phyloP scores from a whole-genome alignment of 1,139 yeast genomes.

The Nakaseomyces glabratus region DNA sequence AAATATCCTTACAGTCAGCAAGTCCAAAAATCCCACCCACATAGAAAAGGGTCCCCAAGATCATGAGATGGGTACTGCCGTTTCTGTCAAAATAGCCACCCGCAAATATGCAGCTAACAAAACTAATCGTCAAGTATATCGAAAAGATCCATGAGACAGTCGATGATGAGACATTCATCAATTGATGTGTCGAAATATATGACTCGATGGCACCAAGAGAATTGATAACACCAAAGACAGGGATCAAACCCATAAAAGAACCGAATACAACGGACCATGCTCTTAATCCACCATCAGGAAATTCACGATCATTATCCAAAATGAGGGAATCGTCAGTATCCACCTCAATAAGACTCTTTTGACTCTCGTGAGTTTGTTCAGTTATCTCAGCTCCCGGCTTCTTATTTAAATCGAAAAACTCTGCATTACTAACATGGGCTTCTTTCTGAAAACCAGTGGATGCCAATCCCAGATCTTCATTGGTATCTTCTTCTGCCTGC shows the following conservation, averaged over 20 bases:
- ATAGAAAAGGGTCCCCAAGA: conserved; percentile 38
- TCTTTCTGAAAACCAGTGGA: conserved; percentile 4
- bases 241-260: conserved; percentile 52
- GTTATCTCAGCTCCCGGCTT: background rate
- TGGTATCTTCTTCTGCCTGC: background rate
- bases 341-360: background rate
- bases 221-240: conserved; percentile 59
- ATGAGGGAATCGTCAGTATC: conserved; percentile 8
- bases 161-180: conserved; percentile 40
- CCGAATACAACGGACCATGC: conserved; percentile 53
- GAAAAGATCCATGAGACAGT: conserved; percentile 67
- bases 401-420: conserved; percentile 1
- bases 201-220: conserved; percentile 65
- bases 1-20: conserved; percentile 41
- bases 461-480: background rate
- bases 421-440: conserved; percentile 1
- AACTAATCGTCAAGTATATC: conserved; percentile 48
- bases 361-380: background rate
- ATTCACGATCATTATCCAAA: conserved; percentile 17
- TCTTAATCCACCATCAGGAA: conserved; percentile 28
- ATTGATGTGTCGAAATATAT: conserved; percentile 49
- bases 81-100: conserved; percentile 46
- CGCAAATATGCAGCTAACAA: conserved; percentile 49
- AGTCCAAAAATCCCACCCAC: conserved; percentile 44
- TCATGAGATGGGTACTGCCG: conserved; percentile 40